Conservation (phyloP, 768 basidiomycete genomes). For the Lyophyllum atratum region DNA sequence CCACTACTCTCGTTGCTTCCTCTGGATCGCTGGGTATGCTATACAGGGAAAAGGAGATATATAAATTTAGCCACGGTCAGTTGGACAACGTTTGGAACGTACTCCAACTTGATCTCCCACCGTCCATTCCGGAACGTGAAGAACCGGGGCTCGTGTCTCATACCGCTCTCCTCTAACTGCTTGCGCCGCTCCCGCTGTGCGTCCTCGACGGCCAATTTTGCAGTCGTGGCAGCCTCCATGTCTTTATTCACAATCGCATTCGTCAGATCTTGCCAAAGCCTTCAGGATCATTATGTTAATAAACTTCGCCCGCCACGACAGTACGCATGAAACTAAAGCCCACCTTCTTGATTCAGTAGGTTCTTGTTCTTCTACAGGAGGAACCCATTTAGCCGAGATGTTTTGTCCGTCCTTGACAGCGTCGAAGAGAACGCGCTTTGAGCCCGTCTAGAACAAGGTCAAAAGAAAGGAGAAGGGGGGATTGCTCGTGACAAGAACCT, state of each 20-base stretch:
- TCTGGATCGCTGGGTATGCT: constrained; percentile 75
- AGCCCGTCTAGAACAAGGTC: constrained; percentile 47
- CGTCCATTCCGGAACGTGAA: constrained; percentile 77
- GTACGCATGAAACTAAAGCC: not conserved
- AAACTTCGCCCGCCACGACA: not conserved
- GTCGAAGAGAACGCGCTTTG: constrained; percentile 84
- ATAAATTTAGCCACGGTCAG: not conserved
- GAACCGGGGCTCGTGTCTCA: constrained; percentile 72
- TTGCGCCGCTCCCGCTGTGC: constrained; percentile 82
- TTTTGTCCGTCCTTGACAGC: constrained; percentile 72
- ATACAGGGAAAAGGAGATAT: constrained; percentile 4
- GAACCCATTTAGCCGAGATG: constrained; percentile 80
- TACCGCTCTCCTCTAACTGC: constrained; percentile 72
- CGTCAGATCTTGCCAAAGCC: constrained; percentile 85
- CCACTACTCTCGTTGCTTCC: constrained; percentile 64
- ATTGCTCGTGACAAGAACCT: constrained; percentile 42
- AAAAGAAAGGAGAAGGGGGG: not conserved
- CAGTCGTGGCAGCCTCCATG: constrained; percentile 92
- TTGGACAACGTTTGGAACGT: constrained; percentile 28
- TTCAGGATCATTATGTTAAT: constrained; percentile 21
- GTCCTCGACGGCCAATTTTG: constrained; percentile 90
- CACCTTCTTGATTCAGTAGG: constrained; percentile 86
- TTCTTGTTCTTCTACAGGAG: constrained; percentile 86
- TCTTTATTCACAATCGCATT: constrained; percentile 83
- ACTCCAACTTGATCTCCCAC: constrained; percentile 83